Percentiles rank a stretch among this genome's conserved stretches.
These are phyloP conservation scores for Suhomyces ambrosiae DNA, from an alignment of 1,139 yeast species.

Conservation along the genomic window DNA sequence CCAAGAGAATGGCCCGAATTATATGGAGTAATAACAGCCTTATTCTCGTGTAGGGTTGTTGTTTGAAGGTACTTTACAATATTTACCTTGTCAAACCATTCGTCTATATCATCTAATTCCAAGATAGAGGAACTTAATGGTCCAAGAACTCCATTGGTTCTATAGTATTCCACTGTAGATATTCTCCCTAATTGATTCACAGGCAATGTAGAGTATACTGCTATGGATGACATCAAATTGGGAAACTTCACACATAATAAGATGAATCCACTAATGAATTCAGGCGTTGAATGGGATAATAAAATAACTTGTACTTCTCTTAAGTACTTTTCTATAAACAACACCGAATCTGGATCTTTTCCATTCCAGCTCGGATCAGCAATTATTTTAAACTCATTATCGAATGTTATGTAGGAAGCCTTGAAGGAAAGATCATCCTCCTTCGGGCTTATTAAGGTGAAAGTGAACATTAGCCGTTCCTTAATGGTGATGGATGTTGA, in stretches of 20 bases:
- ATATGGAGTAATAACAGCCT: slow-evolving; percentile 71
- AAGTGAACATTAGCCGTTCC: slow-evolving; percentile 39
- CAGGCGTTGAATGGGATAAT: slow-evolving; percentile 82
- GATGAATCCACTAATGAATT: slow-evolving; percentile 80
- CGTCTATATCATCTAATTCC: slow-evolving; percentile 77
- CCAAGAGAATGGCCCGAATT: slow-evolving; percentile 95
- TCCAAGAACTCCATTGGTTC: slow-evolving; percentile 73
- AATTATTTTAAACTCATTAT: slow-evolving; percentile 50
- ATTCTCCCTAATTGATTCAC: slow-evolving; percentile 85
- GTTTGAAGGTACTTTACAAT: slow-evolving; percentile 82
- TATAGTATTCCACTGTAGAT: slow-evolving; percentile 77
- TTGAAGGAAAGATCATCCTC: slow-evolving; percentile 36
- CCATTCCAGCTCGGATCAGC: slow-evolving; percentile 82
- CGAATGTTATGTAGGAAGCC: slow-evolving; percentile 49
- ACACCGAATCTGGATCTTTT: slow-evolving; percentile 33
- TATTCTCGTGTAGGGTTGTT: slow-evolving; percentile 61
- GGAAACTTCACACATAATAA: slow-evolving; percentile 66
- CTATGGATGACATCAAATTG: slow-evolving; percentile 60
- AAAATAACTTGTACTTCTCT: slow-evolving; percentile 66
- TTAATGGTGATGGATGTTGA: neutral
- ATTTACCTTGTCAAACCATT: slow-evolving; percentile 68
- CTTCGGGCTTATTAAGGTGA: slow-evolving; percentile 39
- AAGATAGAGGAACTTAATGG: slow-evolving; percentile 63
- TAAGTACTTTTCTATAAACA: slow-evolving; percentile 47
- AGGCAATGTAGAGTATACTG: slow-evolving; percentile 86